These are phyloP conservation scores for Termitomyces sp. DNA, from an alignment of 768 basidiomycete genomes.

Conservation along the genomic window DNA sequence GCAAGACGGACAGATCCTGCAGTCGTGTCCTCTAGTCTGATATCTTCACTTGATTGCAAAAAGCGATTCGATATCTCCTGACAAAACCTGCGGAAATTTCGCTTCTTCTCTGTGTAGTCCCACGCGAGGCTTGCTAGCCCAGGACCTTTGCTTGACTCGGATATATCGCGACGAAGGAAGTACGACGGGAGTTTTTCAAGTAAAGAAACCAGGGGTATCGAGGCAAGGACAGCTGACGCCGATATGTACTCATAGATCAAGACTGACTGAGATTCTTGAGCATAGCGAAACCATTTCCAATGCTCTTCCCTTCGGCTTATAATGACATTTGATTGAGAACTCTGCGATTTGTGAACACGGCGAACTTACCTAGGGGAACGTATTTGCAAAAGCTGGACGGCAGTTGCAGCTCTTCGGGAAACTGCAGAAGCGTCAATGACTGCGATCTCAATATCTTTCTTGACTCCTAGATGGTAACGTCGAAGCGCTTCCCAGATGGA, in stretches of 20 bases:
- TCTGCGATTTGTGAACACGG: background rate
- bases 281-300: constrained; percentile 77
- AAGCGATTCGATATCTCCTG: constrained; percentile 66
- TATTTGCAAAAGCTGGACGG: constrained; percentile 59
- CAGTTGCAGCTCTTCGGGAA: constrained; percentile 57
- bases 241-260: constrained; percentile 72
- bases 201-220: constrained; percentile 64
- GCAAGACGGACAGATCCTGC: constrained; percentile 68
- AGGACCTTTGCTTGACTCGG: constrained; percentile 25
- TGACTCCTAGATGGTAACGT: constrained; percentile 69
- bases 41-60: constrained; percentile 50
- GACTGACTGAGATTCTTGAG: constrained; percentile 74
- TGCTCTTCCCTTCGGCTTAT: constrained; percentile 39
- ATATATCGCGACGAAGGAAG: constrained; percentile 40
- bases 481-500: constrained; percentile 79
- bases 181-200: constrained; percentile 73
- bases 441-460: constrained; percentile 77
- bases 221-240: constrained; percentile 61
- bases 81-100: constrained; percentile 69
- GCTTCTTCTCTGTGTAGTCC: constrained; percentile 59
- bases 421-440: constrained; percentile 70
- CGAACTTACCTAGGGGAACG: constrained; percentile 53
- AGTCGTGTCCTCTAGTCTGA: constrained; percentile 64
- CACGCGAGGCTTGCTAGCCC: constrained; percentile 40
- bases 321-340: background rate